Base-by-base conservation (phyloP, 441 rosid species). In the Theobroma grandiflorum region DNA sequence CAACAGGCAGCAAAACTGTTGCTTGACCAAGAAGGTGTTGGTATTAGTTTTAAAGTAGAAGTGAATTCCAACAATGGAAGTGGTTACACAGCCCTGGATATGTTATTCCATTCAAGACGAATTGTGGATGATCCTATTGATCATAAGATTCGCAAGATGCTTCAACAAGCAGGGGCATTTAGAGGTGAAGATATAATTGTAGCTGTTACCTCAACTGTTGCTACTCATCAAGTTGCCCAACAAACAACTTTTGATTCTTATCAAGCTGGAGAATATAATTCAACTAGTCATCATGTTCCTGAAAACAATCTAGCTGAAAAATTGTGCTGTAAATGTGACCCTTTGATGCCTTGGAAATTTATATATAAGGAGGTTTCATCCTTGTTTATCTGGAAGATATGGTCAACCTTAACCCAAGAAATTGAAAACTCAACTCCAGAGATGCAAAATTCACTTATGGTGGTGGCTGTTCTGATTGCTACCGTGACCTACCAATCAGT, bases 401-500 rank as follows among this genome's bases (percentile, higher is more conserved):
- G 40, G 66, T 26, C 40, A 4, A 62, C 7, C 5, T 31, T 62
- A 0, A 31, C 7, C 2, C 66, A 31, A 12, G 66, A 62, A 62
- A 5, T 62, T 14, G 38, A 31, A 62, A 62, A 2, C 40, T 62
- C 40, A 0, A 31, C 8, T 1, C 16, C 16, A 33, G 40, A 62
- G 10, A 31, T 11, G 18, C 66, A 7, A 62, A 62, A 31, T 62
- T 40, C 66, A 14, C 66, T 33, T 0, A 62, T 62, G 66, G 40
- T 62, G 18, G 66, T 62, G 40, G 38, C 40, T 62, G 40, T 62
- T 62, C 33, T 62, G 18, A 62, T 62, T 62, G 66, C 66, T 14
- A 62, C 38, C 18, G 8, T 62, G 8, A 62, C 66, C 16, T 62
- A 62, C 66, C 66, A 33, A 31, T 62, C 66, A 2, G 40, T 62